Conservation (phyloP, 768 basidiomycete species). For the Serendipita sp. region DNA sequence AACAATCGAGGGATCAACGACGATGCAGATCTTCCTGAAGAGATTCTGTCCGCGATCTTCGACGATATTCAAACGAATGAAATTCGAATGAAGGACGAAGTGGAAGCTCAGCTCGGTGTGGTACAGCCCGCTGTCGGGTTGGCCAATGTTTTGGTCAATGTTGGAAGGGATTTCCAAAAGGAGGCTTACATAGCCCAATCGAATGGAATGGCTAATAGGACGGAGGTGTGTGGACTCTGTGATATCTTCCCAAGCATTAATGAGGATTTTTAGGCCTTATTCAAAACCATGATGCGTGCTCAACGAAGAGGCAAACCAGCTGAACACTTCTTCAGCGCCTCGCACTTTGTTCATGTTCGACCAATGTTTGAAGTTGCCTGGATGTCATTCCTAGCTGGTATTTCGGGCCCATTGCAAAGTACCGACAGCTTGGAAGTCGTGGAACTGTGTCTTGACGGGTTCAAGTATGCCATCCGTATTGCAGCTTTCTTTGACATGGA, state of each 20-base stretch:
- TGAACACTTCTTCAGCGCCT: conserved; percentile 93
- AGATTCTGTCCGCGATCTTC: conserved; percentile 58
- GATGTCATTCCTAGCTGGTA: conserved; percentile 93
- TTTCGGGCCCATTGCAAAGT: conserved; percentile 87
- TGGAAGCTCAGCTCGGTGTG: conserved; percentile 37
- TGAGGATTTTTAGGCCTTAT: conserved; percentile 45
- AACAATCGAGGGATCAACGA: conserved; percentile 98
- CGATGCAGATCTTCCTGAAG: conserved; percentile 71
- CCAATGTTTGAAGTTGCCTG: conserved; percentile 99
- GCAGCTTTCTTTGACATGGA: conserved; percentile 96
- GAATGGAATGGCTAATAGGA: conserved; percentile 91
- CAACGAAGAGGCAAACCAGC: conserved; percentile 67
- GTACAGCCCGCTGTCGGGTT: conserved; percentile 43
- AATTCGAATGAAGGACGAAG: conserved; percentile 97
- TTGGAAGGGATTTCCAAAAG: conserved; percentile 86
- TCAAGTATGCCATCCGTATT: conserved; percentile 91
- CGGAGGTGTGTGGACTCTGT: conserved; percentile 43
- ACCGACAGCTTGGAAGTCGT: conserved; percentile 89
- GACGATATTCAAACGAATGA: conserved; percentile 87
- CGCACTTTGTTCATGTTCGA: conserved; percentile 86
- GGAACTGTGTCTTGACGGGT: conserved; percentile 83
- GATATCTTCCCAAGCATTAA: conserved; percentile 2
- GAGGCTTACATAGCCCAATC: conserved; percentile 93
- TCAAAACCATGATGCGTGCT: conserved; percentile 80
- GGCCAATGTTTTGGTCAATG: conserved; percentile 66